A percentile compares a stretch with the other conserved stretches of the same genome.
Conservation (phyloP, 2,329 filamentous ascomycete species). For the Coniochaeta sp. region DNA sequence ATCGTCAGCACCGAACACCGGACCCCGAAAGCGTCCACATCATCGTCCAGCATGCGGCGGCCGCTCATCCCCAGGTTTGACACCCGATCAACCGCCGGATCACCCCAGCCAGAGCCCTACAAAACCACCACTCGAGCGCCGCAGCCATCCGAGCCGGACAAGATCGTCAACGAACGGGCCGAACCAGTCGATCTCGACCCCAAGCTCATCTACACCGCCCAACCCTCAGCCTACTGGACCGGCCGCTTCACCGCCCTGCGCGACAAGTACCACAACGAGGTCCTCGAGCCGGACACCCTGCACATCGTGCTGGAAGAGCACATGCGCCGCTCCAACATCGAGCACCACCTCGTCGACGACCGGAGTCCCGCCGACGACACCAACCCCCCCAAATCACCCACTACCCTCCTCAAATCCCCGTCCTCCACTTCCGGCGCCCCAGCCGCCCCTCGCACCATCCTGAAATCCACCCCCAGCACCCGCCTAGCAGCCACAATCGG, state of each 20-base stretch:
- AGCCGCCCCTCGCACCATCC: conserved; percentile 12
- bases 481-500: conserved; percentile 14
- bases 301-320: conserved; percentile 12
- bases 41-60: neutral
- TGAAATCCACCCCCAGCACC: conserved; percentile 2
- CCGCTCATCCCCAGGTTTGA: neutral
- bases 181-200: conserved; percentile 12
- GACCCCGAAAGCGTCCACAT: neutral
- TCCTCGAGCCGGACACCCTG: conserved; percentile 14
- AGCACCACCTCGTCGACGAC: neutral
- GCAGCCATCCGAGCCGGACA: neutral
- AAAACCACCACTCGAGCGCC: neutral
- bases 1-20: conserved; percentile 12
- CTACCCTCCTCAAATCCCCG: neutral
- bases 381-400: neutral
- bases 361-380: neutral
- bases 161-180: neutral
- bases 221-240: conserved; percentile 49
- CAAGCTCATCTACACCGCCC: conserved; percentile 29
- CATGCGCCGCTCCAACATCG: neutral
- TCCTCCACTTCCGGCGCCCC: conserved; percentile 6
- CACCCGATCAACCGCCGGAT: neutral
- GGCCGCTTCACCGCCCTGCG: conserved; percentile 52
- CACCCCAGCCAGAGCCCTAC: neutral
- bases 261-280: conserved; percentile 43